A percentile compares a stretch with the other conserved stretches of the same genome.
phyloP scores from a whole-genome alignment of 2,329 filamentous ascomycete species.

The Aspergillus hiratsukae region DNA sequence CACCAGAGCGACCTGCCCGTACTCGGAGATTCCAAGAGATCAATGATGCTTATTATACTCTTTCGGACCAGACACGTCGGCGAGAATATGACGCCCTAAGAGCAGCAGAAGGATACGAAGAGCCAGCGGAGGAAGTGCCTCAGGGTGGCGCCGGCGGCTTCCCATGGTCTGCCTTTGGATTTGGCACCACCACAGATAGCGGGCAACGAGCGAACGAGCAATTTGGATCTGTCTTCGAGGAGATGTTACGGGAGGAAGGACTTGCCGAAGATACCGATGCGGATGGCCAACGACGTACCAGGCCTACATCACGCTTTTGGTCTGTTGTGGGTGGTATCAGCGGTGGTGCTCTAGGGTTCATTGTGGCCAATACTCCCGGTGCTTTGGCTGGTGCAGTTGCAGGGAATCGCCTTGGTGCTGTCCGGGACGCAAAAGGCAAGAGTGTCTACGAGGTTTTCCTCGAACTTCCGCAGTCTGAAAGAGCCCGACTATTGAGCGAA shows the following conservation, averaged over 20 bases:
- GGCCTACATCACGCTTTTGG: conserved; percentile 75
- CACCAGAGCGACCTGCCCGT: conserved; percentile 73
- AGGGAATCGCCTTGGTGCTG: conserved; percentile 83
- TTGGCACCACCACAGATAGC: conserved; percentile 38
- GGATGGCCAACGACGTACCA: conserved; percentile 33
- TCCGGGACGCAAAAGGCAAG: conserved; percentile 88
- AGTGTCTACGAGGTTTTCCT: conserved; percentile 88
- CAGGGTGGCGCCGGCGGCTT: conserved; percentile 50
- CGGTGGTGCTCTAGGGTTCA: conserved; percentile 89
- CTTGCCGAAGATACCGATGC: conserved; percentile 67
- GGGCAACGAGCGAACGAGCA: conserved; percentile 59
- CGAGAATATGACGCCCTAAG: conserved; percentile 75
- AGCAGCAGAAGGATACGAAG: conserved; percentile 48
- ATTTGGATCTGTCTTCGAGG: conserved; percentile 82
- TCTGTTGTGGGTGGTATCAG: conserved; percentile 76
- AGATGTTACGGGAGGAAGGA: conserved; percentile 83
- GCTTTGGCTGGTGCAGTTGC: conserved; percentile 85
- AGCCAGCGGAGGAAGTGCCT: conserved; percentile 48
- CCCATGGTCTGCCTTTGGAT: conserved; percentile 72
- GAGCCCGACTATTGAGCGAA: conserved; percentile 74
- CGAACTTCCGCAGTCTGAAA: conserved; percentile 78
- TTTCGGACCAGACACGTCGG: conserved; percentile 73
- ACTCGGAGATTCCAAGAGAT: conserved; percentile 88
- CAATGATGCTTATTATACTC: conserved; percentile 88
- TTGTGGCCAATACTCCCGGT: conserved; percentile 87